A percentile compares a stretch with the other conserved stretches of the same genome.
These are phyloP conservation scores for Funneliformis caledonium DNA, from an alignment of 371 early-diverging fungal genomes.

Conservation along the genomic window DNA sequence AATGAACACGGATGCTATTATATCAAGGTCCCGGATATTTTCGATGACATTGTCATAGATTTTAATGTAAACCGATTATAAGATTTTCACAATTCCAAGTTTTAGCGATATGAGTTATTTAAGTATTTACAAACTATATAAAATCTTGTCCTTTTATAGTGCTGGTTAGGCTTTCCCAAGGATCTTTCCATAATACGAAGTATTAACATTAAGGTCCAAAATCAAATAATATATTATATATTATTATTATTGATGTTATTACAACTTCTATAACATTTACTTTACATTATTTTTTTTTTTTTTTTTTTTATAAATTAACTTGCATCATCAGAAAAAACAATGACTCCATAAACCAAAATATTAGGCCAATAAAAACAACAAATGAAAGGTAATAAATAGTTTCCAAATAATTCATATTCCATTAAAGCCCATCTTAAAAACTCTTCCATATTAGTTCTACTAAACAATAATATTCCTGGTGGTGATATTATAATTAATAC, in stretches of 20 bases:
- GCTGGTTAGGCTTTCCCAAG: too few species aligned
- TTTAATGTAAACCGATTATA: too few species aligned
- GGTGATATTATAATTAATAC: slow-evolving; percentile 34
- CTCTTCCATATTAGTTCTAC: slow-evolving; percentile 15
- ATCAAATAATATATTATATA: not conserved
- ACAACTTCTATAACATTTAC: not conserved
- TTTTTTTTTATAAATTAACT: not conserved
- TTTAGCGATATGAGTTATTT: too few species aligned
- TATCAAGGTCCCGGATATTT: too few species aligned
- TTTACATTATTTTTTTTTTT: not conserved
- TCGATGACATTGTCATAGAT: too few species aligned
- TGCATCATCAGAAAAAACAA: slow-evolving; percentile 16
- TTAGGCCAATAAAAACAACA: slow-evolving; percentile 40
- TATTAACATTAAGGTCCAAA: too few species aligned
- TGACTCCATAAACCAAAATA: slow-evolving; percentile 36
- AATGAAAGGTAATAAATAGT: slow-evolving; percentile 33
- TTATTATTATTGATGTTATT: not conserved
- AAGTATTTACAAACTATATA: too few species aligned
- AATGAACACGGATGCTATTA: too few species aligned
- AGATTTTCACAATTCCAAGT: too few species aligned
- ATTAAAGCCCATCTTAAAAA: slow-evolving; percentile 33
- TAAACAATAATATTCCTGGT: slow-evolving; percentile 33
- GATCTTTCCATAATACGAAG: too few species aligned
- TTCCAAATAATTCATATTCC: slow-evolving; percentile 38
- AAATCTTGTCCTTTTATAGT: too few species aligned